Evolutionary conservation across 352 stramenopile species (phyloP), one percentile per base, ranked within the genome.

Genomic region (Pythium periplocum): DNA sequence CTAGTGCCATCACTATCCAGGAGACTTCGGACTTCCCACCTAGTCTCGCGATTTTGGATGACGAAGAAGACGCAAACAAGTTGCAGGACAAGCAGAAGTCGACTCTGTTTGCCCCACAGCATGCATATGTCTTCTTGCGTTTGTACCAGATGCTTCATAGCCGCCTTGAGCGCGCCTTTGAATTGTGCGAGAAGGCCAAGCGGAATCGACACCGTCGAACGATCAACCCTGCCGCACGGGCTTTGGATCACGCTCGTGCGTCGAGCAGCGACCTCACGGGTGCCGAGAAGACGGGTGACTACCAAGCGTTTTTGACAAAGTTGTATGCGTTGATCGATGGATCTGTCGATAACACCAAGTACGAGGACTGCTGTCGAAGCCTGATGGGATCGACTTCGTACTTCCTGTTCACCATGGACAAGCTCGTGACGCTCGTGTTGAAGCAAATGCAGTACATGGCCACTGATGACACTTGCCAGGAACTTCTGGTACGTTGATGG

Each of bases 401-500:
- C 58, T 92, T 96, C 43, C 55, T 97, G 37, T 97, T 96, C 61
- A 97, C 88, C 5, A 90, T 97, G 72, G 88, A 97, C 59, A 96
- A 96, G 57, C 68, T 97, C 33, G 81, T 96, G 54, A 64, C 78
- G 9, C 69, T 79, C 9, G 71, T 95, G 44, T 73, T 94, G 38
- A 95, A 96, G 69, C 87, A 96, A 53, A 89, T 96, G 78, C 86
- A 96, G 62, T 73, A 90, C 51, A 44, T 95, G 45, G 75, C 80
- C 8, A 86, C 73, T 31, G 85, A 95, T 59, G 82, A 93, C 37
- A 89, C 75, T 10, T 89, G 78, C 51, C 73, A 87, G 57, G 80
- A 92, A 48, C 61, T 95, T n/a, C 68, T 76, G 31, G 51, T 75
- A 55, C 10, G 51, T 65, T 0, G 3, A 65, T 17, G 36, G 17